phyloP scores from a whole-genome alignment of 1,284 basidiomycete genomes.

The Vanrija pseudolonga region DNA sequence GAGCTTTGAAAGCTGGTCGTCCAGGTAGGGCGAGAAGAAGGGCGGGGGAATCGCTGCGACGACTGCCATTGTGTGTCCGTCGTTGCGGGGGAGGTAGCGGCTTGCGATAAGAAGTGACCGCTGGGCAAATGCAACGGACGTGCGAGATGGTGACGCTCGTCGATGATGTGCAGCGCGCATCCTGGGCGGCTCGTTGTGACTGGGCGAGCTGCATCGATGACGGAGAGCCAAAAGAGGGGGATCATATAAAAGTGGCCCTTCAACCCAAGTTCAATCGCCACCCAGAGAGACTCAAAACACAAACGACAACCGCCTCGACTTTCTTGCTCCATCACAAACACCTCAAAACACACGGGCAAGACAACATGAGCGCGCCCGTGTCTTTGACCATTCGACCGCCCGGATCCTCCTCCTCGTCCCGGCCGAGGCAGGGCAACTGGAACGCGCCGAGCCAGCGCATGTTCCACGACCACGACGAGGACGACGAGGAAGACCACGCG shows the following conservation, averaged over 20 bases:
- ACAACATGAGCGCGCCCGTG: conserved; percentile 41
- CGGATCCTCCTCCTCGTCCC: not conserved
- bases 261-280: not conserved
- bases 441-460: conserved; percentile 37
- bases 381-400: conserved; percentile 48
- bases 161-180: not conserved
- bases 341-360: conserved; percentile 4
- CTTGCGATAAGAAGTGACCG: not conserved
- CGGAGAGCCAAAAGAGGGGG: not conserved
- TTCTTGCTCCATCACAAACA: not conserved
- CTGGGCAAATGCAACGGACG: not conserved
- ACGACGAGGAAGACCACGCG: conserved; percentile 26
- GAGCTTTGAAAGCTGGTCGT: conserved; percentile 82
- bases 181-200: not conserved
- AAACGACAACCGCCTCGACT: not conserved
- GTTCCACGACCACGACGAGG: conserved; percentile 35
- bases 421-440: conserved; percentile 1
- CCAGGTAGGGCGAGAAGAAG: conserved; percentile 74
- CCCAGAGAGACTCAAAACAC: not conserved
- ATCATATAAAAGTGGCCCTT: not conserved
- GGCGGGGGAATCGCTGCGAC: conserved; percentile 62
- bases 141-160: not conserved
- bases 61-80: conserved; percentile 21
- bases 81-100: not conserved
- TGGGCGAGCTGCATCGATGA: not conserved